phyloP scores from a whole-genome alignment of 768 basidiomycete species.

The Arthromyces matolae region DNA sequence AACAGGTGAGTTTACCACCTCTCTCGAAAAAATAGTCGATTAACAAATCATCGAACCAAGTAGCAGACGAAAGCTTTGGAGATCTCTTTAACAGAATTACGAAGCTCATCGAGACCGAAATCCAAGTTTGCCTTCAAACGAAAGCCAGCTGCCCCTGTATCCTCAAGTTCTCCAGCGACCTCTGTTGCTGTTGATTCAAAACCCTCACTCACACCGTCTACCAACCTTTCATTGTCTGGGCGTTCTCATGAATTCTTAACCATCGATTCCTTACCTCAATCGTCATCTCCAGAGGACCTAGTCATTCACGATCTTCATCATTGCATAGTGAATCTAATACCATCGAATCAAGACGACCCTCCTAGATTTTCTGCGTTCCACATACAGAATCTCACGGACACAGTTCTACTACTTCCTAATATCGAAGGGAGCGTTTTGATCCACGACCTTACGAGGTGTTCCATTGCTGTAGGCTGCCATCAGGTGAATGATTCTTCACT shows the following conservation, averaged over 20 bases:
- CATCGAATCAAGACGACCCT: constrained; percentile 13
- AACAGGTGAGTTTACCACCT: constrained; percentile 46
- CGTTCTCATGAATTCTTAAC: constrained; percentile 47
- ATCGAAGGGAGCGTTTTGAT: constrained; percentile 72
- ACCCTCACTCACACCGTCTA: constrained; percentile 14
- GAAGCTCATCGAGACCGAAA: constrained; percentile 42
- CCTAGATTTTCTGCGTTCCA: constrained; percentile 54
- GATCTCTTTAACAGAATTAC: constrained; percentile 46
- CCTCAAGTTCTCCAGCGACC: constrained; percentile 7
- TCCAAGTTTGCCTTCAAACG: constrained; percentile 67
- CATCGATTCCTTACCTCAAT: constrained; percentile 33
- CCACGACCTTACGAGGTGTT: constrained; percentile 57
- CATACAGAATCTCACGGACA: constrained; percentile 53
- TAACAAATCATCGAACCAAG: constrained; percentile 14
- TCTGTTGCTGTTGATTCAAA: neutral
- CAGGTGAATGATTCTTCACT: constrained; percentile 49
- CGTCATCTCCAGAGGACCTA: constrained; percentile 44
- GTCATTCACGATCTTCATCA: constrained; percentile 61
- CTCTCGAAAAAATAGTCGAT: neutral
- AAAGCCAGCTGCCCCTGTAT: constrained; percentile 21
- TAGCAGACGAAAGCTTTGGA: constrained; percentile 72
- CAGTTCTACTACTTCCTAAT: constrained; percentile 61
- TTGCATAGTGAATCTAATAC: constrained; percentile 70
- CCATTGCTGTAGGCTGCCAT: constrained; percentile 72
- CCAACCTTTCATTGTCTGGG: constrained; percentile 41